A percentile compares a stretch with the other conserved stretches of the same genome.
phyloP scores from a whole-genome alignment of 306 rosid genomes.

The Begonia masoniana region DNA sequence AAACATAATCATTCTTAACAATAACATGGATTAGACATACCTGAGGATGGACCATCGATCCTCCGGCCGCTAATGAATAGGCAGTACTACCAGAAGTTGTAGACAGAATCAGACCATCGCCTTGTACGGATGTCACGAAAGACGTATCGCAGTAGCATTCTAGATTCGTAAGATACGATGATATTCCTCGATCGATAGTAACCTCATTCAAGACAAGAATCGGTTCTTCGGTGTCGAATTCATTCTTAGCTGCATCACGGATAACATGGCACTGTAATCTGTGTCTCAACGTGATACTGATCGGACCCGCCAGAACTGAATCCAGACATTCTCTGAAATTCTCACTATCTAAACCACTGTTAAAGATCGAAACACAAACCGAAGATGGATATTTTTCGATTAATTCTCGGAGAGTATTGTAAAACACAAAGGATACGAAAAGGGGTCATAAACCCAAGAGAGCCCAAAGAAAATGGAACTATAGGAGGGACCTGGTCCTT shows the following conservation, averaged over 20 bases:
- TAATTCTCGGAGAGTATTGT: not conserved
- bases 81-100: constrained; percentile 98
- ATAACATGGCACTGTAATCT: constrained; percentile 72
- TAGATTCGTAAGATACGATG: constrained; percentile 83
- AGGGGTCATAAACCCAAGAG: constrained; percentile 96
- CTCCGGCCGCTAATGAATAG: constrained; percentile 97
- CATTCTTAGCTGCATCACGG: constrained; percentile 70
- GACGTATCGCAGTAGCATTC: constrained; percentile 90
- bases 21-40: constrained; percentile 19
- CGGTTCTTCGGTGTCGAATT: constrained; percentile 79
- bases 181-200: constrained; percentile 92
- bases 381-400: too few species aligned
- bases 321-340: constrained; percentile 64
- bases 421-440: constrained; percentile 66
- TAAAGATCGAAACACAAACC: constrained; percentile 23
- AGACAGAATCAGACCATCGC: constrained; percentile 85
- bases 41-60: constrained; percentile 99
- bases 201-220: constrained; percentile 84
- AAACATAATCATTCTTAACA: not conserved
- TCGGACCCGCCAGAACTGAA: constrained; percentile 75
- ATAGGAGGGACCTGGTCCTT: constrained; percentile 96
- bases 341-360: constrained; percentile 76
- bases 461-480: constrained; percentile 91
- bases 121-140: constrained; percentile 90
- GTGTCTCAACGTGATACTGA: constrained; percentile 76